phyloP scores from a whole-genome alignment of 257 asterid genomes.

The Leonotis leonurus region DNA sequence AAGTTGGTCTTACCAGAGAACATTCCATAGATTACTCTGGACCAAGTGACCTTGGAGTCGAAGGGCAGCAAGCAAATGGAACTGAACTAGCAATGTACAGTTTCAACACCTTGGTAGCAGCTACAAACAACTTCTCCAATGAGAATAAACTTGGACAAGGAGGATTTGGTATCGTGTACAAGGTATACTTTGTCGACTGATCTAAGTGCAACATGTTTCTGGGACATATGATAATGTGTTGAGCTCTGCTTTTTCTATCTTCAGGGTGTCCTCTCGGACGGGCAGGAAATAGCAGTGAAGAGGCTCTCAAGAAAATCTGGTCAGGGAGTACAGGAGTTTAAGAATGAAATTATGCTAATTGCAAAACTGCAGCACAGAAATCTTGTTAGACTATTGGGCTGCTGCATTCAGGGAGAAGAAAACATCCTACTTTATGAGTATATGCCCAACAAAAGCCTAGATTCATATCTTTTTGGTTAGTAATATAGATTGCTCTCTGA shows the following conservation, averaged over 20 bases:
- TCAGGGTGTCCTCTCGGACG: conserved; percentile 64
- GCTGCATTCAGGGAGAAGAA: conserved; percentile 77
- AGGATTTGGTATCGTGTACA: conserved; percentile 85
- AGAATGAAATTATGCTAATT: conserved; percentile 65
- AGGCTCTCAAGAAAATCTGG: conserved; percentile 70
- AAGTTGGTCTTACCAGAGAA: conserved; percentile 38
- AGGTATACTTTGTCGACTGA: conserved; percentile 25
- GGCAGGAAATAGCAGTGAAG: conserved; percentile 70
- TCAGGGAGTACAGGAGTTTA: conserved; percentile 79
- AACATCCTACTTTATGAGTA: conserved; percentile 73
- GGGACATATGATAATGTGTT: neutral
- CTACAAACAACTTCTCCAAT: conserved; percentile 54
- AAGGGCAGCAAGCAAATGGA: conserved; percentile 49
- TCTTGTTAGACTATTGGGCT: conserved; percentile 77
- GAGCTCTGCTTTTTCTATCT: neutral
- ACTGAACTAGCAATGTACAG: conserved; percentile 48
- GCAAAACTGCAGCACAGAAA: conserved; percentile 80
- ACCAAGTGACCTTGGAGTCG: conserved; percentile 29
- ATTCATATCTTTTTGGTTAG: conserved; percentile 66
- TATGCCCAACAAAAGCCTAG: conserved; percentile 89
- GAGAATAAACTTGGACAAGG: conserved; percentile 81
- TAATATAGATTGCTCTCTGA: neutral
- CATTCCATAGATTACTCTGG: conserved; percentile 38
- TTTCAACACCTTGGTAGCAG: conserved; percentile 46
- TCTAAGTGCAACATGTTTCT: neutral